A percentile compares a stretch with the other conserved stretches of the same genome.
Evolutionary conservation across 805 yeast genomes (phyloP).

Genomic region (Brettanomyces anomalus): DNA sequence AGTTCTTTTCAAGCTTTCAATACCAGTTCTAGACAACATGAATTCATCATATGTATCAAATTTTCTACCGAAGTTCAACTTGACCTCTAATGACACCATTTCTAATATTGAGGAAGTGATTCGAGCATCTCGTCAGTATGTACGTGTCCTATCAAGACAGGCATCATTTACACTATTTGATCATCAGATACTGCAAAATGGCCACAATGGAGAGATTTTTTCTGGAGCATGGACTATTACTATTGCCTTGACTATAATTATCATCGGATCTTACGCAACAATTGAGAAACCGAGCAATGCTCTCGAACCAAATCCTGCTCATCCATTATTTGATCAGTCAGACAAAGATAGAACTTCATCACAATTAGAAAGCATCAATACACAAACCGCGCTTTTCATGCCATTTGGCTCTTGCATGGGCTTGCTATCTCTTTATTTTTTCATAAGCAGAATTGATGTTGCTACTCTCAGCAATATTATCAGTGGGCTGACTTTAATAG

Average conservation of each 20-base stretch:
- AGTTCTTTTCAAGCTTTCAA: too few relatives aligned
- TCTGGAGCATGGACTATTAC: constrained; percentile 12
- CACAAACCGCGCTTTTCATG: constrained; percentile 27
- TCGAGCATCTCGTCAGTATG: neutral
- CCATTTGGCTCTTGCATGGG: constrained; percentile 36
- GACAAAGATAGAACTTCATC: constrained; percentile 25
- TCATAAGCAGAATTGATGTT: constrained; percentile 25
- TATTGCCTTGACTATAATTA: constrained; percentile 21
- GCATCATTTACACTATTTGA: constrained; percentile 16
- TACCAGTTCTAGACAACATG: neutral
- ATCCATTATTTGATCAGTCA: constrained; percentile 33
- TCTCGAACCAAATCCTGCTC: constrained; percentile 24
- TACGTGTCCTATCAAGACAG: constrained; percentile 7
- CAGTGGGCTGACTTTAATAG: constrained; percentile 26
- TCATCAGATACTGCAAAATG: constrained; percentile 7
- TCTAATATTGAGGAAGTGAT: neutral
- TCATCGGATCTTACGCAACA: constrained; percentile 28
- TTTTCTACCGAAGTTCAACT: neutral
- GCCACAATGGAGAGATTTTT: constrained; percentile 10
- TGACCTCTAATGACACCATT: neutral
- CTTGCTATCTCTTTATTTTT: constrained; percentile 31
- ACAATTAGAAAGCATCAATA: constrained; percentile 10
- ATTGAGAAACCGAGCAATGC: constrained; percentile 25
- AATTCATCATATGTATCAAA: neutral
- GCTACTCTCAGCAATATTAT: constrained; percentile 25